Evolutionary conservation across 495 filamentous ascomycete species (phyloP).

Genomic region (Ramalina peruviana): DNA sequence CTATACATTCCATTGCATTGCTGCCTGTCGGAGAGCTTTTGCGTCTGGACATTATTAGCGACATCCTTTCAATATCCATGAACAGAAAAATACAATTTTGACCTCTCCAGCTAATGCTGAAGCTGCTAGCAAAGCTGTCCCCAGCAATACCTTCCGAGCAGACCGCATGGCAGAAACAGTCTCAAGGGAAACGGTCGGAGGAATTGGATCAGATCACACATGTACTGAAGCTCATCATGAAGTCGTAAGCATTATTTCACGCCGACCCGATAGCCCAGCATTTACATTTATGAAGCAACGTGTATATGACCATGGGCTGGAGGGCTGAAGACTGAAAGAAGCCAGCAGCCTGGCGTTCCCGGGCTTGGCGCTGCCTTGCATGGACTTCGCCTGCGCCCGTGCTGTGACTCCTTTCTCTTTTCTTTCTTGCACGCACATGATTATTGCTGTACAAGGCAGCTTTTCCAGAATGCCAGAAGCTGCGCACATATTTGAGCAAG

Average conservation of each 20-base stretch:
- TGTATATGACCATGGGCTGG: too few species aligned
- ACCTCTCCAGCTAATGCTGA: conserved; percentile 45
- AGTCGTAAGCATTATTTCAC: neutral
- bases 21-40: conserved; percentile 64
- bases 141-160: conserved; percentile 7
- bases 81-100: conserved; percentile 33
- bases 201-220: neutral
- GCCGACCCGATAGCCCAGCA: neutral
- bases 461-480: neutral
- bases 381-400: too few species aligned
- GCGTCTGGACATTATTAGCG: conserved; percentile 35
- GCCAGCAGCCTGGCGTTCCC: too few species aligned
- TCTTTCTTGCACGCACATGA: too few species aligned
- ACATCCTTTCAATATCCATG: conserved; percentile 15
- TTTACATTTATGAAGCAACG: too few species aligned
- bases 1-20: conserved; percentile 98
- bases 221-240: neutral
- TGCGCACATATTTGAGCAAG: neutral
- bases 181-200: neutral
- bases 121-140: conserved; percentile 38
- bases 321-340: too few species aligned
- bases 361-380: too few species aligned
- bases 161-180: neutral
- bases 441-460: too few species aligned
- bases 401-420: too few species aligned